Evolutionary conservation across 768 basidiomycete genomes (phyloP).

Genomic region (Xerocomellus chrysenteron): DNA sequence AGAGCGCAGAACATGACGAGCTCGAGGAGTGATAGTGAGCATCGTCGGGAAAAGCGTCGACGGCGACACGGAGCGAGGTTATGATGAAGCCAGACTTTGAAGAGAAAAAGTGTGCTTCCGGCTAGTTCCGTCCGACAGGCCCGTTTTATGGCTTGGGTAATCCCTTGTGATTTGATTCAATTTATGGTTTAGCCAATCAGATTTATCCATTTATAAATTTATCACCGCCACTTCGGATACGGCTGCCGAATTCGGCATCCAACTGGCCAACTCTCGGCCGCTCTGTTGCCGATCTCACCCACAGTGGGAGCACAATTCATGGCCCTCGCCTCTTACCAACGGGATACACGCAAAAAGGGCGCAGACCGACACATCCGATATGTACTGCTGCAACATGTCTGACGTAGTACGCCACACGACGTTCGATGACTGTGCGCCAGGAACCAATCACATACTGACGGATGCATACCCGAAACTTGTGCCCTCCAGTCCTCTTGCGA

Average conservation of each 20-base stretch:
- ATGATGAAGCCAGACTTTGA: conserved; percentile 18
- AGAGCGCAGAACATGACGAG: conserved; percentile 52
- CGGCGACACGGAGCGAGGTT: conserved; percentile 13
- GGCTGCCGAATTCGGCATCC: conserved; percentile 2
- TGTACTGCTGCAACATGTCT: neutral
- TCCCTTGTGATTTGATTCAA: conserved; percentile 12
- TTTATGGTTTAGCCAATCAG: conserved; percentile 21
- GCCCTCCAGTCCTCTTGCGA: conserved; percentile 81
- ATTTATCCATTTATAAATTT: conserved; percentile 17
- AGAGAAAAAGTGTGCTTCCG: conserved; percentile 23
- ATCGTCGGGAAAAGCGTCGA: conserved; percentile 47
- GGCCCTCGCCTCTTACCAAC: neutral
- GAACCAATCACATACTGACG: conserved; percentile 45
- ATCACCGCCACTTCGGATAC: conserved; percentile 7
- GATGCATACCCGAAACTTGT: conserved; percentile 85
- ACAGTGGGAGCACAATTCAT: neutral
- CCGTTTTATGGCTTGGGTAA: conserved; percentile 20
- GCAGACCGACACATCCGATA: neutral
- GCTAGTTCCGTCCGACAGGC: conserved; percentile 19
- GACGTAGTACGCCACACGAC: neutral
- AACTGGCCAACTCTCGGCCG: conserved; percentile 4
- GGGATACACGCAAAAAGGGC: neutral
- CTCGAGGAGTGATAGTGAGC: conserved; percentile 57
- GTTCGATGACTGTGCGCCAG: neutral
- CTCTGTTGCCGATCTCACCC: conserved; percentile 2